Evolutionary conservation across 1,284 basidiomycete genomes (phyloP).

Genomic region (Sanghuangporus weigelae): DNA sequence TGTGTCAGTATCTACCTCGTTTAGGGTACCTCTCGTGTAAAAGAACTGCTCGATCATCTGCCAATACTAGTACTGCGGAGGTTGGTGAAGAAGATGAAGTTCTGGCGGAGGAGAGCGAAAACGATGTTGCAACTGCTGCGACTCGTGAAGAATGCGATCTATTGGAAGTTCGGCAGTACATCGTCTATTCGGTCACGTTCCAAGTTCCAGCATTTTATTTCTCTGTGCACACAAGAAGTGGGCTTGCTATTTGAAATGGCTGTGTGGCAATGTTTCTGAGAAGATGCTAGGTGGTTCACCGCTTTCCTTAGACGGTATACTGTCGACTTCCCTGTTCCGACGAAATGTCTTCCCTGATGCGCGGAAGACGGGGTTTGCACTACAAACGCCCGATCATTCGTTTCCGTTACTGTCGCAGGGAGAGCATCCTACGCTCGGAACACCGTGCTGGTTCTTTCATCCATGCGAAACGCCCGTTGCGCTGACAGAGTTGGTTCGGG

Average conservation of each 20-base stretch:
- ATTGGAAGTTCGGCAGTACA: constrained; percentile 41
- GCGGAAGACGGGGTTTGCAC: constrained; percentile 45
- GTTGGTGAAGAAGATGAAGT: constrained; percentile 21
- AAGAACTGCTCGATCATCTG: constrained; percentile 4
- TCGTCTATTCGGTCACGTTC: constrained; percentile 70
- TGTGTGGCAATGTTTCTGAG: constrained; percentile 2
- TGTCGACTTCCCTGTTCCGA: constrained; percentile 56
- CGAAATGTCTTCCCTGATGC: constrained; percentile 38
- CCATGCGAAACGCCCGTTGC: constrained; percentile 69
- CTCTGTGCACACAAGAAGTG: constrained; percentile 58
- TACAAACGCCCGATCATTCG: constrained; percentile 42
- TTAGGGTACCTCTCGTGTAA: constrained; percentile 19
- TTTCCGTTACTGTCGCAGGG: constrained; percentile 79
- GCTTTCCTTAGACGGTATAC: constrained; percentile 48
- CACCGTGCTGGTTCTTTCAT: constrained; percentile 77
- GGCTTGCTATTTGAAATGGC: constrained; percentile 24
- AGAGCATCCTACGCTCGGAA: constrained; percentile 72
- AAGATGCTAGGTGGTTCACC: constrained; percentile 54
- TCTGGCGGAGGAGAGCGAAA: constrained; percentile 15
- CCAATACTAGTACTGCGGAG: background rate
- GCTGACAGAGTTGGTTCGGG: constrained; percentile 61
- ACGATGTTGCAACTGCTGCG: constrained; percentile 30
- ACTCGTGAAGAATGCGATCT: background rate
- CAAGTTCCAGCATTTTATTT: constrained; percentile 80
- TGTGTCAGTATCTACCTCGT: constrained; percentile 1